These are phyloP conservation scores for Senecio squalidus DNA, from an alignment of 140 eudicot genomes.

Conservation along the genomic window DNA sequence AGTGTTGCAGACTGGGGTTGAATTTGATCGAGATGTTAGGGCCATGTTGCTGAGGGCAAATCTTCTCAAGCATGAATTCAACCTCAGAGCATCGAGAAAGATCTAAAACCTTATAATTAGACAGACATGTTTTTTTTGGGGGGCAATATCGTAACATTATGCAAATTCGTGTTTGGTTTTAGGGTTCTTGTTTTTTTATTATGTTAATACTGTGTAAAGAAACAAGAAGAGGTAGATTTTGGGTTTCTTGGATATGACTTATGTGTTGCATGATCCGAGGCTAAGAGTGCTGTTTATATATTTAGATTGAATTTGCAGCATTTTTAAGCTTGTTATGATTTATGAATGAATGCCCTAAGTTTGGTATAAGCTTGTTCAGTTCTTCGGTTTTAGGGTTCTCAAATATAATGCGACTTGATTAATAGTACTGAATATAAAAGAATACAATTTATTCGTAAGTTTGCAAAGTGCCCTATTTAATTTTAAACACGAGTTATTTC, in stretches of 20 bases:
- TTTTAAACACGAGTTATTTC: no score
- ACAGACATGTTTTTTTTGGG: neutral
- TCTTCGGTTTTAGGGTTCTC: neutral
- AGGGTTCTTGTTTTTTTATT: constrained; percentile 12
- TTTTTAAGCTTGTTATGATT: neutral
- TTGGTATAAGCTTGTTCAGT: neutral
- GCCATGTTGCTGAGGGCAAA: constrained; percentile 88
- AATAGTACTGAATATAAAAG: no score
- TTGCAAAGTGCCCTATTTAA: no score
- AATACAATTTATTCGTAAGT: no score
- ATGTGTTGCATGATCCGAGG: constrained; percentile 25
- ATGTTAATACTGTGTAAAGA: constrained; percentile 26
- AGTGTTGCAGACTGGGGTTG: constrained; percentile 81
- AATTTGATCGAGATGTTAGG: constrained; percentile 84
- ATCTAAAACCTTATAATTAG: constrained; percentile 17
- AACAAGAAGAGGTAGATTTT: constrained; percentile 14
- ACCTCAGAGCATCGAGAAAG: constrained; percentile 49
- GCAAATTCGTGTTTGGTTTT: constrained; percentile 21
- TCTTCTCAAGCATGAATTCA: constrained; percentile 68
- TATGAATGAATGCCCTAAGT: neutral
- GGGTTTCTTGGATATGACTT: constrained; percentile 20
- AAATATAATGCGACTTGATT: no score
- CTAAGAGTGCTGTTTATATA: constrained; percentile 29
- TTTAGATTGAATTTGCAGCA: constrained; percentile 15
- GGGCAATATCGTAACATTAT: neutral